Evolutionary conservation across 2,329 filamentous ascomycete species (phyloP), one percentile per base, ranked within the genome.

Genomic region (Fusarium duplospermum): DNA sequence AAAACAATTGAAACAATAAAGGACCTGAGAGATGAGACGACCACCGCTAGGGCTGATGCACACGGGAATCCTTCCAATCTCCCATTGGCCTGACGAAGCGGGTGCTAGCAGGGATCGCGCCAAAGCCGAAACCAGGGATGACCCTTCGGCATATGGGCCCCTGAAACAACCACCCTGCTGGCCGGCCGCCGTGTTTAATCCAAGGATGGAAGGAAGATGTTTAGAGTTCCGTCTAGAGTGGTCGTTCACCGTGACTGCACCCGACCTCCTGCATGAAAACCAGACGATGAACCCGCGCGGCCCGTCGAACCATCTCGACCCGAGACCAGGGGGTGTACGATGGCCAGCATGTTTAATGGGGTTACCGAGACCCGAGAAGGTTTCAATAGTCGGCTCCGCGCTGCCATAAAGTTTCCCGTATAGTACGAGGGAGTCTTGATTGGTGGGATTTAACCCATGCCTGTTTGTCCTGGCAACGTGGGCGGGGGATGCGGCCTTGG

Each of bases 151-250:
- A 64, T 20, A 47, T 52, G 31, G 31, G n/a, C 45, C 45, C 47
- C 47, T 59, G 52, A 59, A 38, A 20, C 47, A 6, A 31, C 27
- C 47, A 40, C 13, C 29, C 38, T 38, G 27, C n/a, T n/a, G 27
- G 14, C 16, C 62, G 40, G 40, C 24, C 29, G 9, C 29, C 9
- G 6, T 24, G 27, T 24, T 50, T 22, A 36, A 47, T 58, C 62
- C 52, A 4, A 47, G 10, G 52, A 38, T 3, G 18, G 40, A 35
- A 58, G n/a, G 50, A 35, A 27, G 27, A 20, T 40, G 31, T 36
- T 64, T 59, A 59, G 36, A 50, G 52, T 64, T 50, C 50, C 52
- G 62, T 38, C 38, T 56, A 59, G 22, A 50, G 54, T 35, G 29
- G 6, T 24, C 18, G 18, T 52, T 52, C 24, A 52, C 22, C 24